phyloP scores from a whole-genome alignment of 345 rosid species.

The Erysimum cheiranthoides region DNA sequence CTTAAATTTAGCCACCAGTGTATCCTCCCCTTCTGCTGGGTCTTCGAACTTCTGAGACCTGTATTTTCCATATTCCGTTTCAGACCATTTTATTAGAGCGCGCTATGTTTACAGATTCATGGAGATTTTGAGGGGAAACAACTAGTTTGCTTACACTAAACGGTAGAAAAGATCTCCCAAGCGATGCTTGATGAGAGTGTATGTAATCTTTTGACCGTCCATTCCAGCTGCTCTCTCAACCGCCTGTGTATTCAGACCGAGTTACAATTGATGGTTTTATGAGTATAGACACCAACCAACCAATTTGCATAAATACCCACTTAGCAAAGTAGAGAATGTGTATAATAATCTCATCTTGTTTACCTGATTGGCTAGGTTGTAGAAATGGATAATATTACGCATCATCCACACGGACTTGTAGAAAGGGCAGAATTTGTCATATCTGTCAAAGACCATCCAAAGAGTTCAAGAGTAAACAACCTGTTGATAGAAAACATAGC shows the following conservation, averaged over 20 bases:
- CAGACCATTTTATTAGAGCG: conserved; percentile 16
- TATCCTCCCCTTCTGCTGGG: conserved; percentile 96
- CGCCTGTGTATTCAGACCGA: conserved; percentile 56
- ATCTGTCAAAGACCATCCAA: conserved; percentile 55
- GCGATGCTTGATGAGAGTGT: conserved; percentile 92
- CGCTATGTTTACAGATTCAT: not conserved
- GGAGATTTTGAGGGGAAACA: not conserved
- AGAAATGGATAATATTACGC: conserved; percentile 99
- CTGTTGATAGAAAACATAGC: not conserved
- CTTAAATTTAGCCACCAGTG: conserved; percentile 79
- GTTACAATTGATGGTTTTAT: not conserved
- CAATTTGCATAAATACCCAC: not conserved
- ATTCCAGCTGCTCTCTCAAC: conserved; percentile 98
- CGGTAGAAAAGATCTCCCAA: conserved; percentile 97
- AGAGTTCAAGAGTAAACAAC: conserved; percentile 9
- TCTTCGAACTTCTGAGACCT: conserved; percentile 99
- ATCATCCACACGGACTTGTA: conserved; percentile 99
- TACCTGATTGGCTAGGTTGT: conserved; percentile 98
- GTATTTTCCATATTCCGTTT: conserved; percentile 34
- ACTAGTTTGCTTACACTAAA: conserved; percentile 68
- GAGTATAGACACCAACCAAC: not conserved
- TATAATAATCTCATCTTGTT: conserved; percentile 2
- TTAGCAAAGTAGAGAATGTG: not conserved
- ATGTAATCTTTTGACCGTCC: conserved; percentile 98
- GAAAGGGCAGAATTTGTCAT: conserved; percentile 98